Percentiles rank a stretch among this genome's conserved stretches.
Conservation (phyloP, 495 filamentous ascomycete species). For the Xylaria castorea region DNA sequence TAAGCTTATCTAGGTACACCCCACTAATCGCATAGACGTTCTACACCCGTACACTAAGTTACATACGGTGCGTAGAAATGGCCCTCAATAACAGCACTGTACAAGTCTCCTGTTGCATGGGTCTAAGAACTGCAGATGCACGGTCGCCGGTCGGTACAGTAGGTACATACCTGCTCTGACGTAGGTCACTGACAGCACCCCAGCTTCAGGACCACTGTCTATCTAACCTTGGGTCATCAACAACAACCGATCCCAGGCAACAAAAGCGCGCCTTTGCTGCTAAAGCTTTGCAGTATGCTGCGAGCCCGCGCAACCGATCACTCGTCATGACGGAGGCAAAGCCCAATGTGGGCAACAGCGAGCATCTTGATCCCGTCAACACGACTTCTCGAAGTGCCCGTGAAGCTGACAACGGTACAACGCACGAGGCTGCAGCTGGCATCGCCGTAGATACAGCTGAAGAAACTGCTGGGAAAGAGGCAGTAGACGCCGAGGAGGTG, state of each 20-base stretch:
- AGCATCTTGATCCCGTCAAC: slow-evolving; percentile 16
- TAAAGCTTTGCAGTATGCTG: slow-evolving; percentile 24
- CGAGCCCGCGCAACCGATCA: slow-evolving; percentile 16
- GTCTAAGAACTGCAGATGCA: too few species aligned
- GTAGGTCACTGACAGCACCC: slow-evolving; percentile 5
- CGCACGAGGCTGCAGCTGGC: neutral
- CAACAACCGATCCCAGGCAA: slow-evolving; percentile 1
- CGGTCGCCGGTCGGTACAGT: neutral
- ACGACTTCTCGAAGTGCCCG: slow-evolving; percentile 10
- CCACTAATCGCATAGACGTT: neutral
- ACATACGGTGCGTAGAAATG: too few species aligned
- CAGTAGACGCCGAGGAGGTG: slow-evolving; percentile 48
- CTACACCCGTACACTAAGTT: too few species aligned
- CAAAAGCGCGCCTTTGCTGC: slow-evolving; percentile 15
- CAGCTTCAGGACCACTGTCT: neutral
- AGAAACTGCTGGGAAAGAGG: slow-evolving; percentile 40
- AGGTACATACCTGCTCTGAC: slow-evolving; percentile 7
- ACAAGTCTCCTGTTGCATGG: neutral
- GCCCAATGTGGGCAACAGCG: slow-evolving; percentile 47
- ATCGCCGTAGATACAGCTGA: slow-evolving; percentile 1
- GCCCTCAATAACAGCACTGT: neutral
- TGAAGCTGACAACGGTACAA: neutral
- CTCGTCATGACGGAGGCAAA: slow-evolving; percentile 53
- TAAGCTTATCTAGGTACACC: neutral
- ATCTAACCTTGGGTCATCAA: neutral